phyloP scores from a whole-genome alignment of 2,329 filamentous ascomycete genomes.

The Dactylellina haptotyla region DNA sequence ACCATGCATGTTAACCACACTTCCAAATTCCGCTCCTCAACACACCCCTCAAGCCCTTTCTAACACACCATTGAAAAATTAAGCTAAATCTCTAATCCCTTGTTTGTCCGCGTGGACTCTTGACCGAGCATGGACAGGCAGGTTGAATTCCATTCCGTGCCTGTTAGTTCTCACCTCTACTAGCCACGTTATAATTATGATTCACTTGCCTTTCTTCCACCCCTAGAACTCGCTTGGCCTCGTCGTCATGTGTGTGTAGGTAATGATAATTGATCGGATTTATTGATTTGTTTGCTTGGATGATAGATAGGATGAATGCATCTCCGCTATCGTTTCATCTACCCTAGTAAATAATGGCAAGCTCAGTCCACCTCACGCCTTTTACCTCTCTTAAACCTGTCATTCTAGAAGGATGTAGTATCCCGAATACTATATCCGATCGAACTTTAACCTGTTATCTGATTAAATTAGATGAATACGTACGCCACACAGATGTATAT shows the following conservation, averaged over 20 bases:
- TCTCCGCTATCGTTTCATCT: neutral
- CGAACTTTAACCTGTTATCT: too few relatives aligned
- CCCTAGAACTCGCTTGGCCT: too few relatives aligned
- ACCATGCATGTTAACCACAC: neutral
- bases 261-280: too few relatives aligned
- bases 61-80: too few relatives aligned
- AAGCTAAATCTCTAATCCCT: neutral
- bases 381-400: neutral
- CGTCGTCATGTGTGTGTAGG: too few relatives aligned
- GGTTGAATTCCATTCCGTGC: neutral
- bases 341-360: neutral
- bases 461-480: neutral
- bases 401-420: conserved; percentile 34
- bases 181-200: neutral
- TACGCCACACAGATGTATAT: neutral
- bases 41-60: too few relatives aligned
- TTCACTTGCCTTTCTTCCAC: neutral
- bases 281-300: neutral
- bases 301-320: conserved; percentile 32
- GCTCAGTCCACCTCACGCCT: neutral
- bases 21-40: neutral
- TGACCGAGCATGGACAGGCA: conserved; percentile 1
- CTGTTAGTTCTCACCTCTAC: too few relatives aligned
- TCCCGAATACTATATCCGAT: too few relatives aligned
- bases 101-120: conserved; percentile 18